Evolutionary conservation across 2,329 filamentous ascomycete species (phyloP).

Genomic region (Drechslerella dactyloides): DNA sequence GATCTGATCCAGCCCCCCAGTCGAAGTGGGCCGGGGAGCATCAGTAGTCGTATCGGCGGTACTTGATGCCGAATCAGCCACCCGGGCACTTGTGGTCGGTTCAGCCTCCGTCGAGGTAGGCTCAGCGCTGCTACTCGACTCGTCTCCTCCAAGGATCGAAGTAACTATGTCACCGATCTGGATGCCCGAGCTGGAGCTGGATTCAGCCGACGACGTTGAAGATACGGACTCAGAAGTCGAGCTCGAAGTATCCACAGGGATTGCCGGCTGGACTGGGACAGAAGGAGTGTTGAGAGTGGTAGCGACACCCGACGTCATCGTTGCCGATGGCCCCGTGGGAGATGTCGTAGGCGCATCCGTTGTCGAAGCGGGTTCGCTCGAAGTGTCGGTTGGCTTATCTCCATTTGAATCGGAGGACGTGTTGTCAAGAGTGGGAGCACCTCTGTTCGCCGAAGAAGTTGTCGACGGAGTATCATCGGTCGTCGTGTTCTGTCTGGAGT

Average conservation of each 20-base stretch:
- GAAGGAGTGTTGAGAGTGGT: constrained; percentile 47
- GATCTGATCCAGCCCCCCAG: constrained; percentile 44
- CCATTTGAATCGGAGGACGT: not conserved
- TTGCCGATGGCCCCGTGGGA: constrained; percentile 20
- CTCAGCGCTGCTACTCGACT: constrained; percentile 53
- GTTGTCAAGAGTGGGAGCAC: constrained; percentile 7
- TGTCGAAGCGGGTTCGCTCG: constrained; percentile 11
- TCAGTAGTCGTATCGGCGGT: constrained; percentile 49
- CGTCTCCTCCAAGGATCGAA: constrained; percentile 55
- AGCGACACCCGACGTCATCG: constrained; percentile 33
- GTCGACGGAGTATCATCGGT: constrained; percentile 33
- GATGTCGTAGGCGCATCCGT: constrained; percentile 5
- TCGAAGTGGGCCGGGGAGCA: constrained; percentile 34
- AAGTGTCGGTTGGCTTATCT: constrained; percentile 21
- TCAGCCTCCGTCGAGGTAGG: not conserved
- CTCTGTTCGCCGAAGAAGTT: constrained; percentile 17
- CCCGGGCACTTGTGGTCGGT: constrained; percentile 38
- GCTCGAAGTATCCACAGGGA: constrained; percentile 29
- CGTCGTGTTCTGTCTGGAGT: constrained; percentile 31
- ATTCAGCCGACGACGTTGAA: constrained; percentile 9
- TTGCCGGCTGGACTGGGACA: constrained; percentile 30
- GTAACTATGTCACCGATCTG: constrained; percentile 51
- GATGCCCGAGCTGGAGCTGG: constrained; percentile 54
- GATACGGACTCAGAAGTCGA: not conserved
- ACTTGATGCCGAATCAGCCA: constrained; percentile 32